These are phyloP conservation scores for Halteria grandinella DNA, from an alignment of 73 alveolate genomes.

Conservation along the genomic window DNA sequence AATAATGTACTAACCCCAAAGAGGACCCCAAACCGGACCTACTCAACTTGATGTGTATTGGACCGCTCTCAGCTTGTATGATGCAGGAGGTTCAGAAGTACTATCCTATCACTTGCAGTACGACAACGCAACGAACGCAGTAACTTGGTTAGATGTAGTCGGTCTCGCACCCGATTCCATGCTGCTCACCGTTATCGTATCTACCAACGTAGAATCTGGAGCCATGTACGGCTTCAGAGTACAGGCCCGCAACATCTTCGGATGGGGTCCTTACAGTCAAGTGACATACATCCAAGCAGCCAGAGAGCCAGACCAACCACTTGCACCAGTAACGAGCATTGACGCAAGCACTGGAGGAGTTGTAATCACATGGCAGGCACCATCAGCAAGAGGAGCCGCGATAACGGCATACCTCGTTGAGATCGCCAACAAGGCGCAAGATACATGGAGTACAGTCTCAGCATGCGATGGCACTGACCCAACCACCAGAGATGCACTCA, in stretches of 20 bases:
- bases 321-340: not conserved
- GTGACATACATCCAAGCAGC: constrained; percentile 6
- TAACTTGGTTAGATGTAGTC: constrained; percentile 38
- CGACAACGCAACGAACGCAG: constrained; percentile 9
- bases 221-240: constrained; percentile 50
- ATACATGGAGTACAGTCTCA: not conserved
- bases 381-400: not conserved
- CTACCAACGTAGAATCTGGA: constrained; percentile 30
- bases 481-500: not conserved
- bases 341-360: constrained; percentile 26
- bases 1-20: too few species aligned
- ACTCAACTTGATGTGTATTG: constrained; percentile 6
- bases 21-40: too few species aligned
- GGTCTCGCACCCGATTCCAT: not conserved
- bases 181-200: constrained; percentile 22
- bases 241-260: constrained; percentile 52
- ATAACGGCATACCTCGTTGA: not conserved
- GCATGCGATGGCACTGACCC: constrained; percentile 49
- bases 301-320: not conserved
- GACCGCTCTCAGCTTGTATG: constrained; percentile 42
- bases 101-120: constrained; percentile 17
- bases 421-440: constrained; percentile 11
- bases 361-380: constrained; percentile 24
- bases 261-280: constrained; percentile 46
- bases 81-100: constrained; percentile 39